Evolutionary conservation across 345 rosid genomes (phyloP).

Genomic region (Excoecaria cochinchinensis): DNA sequence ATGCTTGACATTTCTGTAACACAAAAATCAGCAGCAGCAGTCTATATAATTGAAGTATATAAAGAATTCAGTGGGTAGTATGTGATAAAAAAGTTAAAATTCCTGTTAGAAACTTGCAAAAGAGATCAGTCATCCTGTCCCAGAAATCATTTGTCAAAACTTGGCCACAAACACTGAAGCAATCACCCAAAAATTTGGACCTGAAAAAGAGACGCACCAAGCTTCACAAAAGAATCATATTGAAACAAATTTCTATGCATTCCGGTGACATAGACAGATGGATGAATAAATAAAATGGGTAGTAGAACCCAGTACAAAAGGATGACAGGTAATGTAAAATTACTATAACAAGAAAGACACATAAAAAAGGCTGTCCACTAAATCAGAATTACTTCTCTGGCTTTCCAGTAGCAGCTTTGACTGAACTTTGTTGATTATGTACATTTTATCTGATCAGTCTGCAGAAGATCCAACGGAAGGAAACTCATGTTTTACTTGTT

Average conservation of each 20-base stretch:
- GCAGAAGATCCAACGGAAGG: neutral
- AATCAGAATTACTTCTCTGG: neutral
- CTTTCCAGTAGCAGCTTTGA: conserved; percentile 10
- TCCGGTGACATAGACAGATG: neutral
- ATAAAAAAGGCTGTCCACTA: conserved; percentile 3
- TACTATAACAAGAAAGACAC: conserved; percentile 7
- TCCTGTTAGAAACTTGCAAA: neutral
- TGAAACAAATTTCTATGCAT: conserved; percentile 2
- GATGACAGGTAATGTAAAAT: neutral
- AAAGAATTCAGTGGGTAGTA: no score
- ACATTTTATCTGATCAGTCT: neutral
- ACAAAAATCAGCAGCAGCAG: no score
- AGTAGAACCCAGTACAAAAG: conserved; percentile 2
- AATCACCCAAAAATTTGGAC: neutral
- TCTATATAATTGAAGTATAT: no score
- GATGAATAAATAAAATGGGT: neutral
- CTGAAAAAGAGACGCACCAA: neutral
- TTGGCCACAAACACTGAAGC: neutral
- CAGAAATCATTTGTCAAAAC: neutral
- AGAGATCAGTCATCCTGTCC: neutral
- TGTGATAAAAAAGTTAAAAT: no score
- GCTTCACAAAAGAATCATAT: neutral
- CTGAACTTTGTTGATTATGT: neutral
- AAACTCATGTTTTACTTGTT: neutral
- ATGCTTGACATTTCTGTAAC: no score